Conservation (phyloP, 2,329 filamentous ascomycete species). For the Chaetomium sp. region DNA sequence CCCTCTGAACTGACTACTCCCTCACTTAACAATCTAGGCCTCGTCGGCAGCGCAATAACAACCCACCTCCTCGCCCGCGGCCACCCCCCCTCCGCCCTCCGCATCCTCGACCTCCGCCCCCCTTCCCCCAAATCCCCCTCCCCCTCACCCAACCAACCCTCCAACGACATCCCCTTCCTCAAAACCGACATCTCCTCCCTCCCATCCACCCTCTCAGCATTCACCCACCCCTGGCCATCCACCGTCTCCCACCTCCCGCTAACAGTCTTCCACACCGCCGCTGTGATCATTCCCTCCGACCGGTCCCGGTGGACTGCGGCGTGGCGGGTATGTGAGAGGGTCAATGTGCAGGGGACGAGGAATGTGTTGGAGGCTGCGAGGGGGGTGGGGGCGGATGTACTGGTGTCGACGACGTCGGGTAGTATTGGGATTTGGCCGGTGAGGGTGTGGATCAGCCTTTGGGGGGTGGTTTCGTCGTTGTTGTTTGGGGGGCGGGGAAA, state of each 20-base stretch:
- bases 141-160: constrained; percentile 34
- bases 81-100: constrained; percentile 42
- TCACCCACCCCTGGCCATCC: constrained; percentile 40
- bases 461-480: constrained; percentile 24
- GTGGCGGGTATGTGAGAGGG: constrained; percentile 40
- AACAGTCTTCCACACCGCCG: constrained; percentile 52
- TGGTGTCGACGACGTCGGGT: constrained; percentile 48
- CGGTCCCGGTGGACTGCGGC: constrained; percentile 31
- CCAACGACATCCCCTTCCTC: constrained; percentile 35
- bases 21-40: constrained; percentile 31
- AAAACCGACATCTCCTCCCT: constrained; percentile 45
- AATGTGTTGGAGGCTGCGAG: constrained; percentile 44
- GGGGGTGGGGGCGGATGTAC: constrained; percentile 39
- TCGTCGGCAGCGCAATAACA: constrained; percentile 49
- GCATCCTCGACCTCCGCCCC: constrained; percentile 45
- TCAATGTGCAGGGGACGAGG: constrained; percentile 45
- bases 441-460: constrained; percentile 38
- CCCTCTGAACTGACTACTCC: no score
- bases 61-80: constrained; percentile 48
- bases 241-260: constrained; percentile 38
- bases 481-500: constrained; percentile 6
- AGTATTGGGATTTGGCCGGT: constrained; percentile 39
- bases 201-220: constrained; percentile 37
- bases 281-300: constrained; percentile 46
- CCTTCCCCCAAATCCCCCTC: constrained; percentile 30